Base-by-base conservation (phyloP, 2,329 filamentous ascomycete species). In the Apiospora aurea region DNA sequence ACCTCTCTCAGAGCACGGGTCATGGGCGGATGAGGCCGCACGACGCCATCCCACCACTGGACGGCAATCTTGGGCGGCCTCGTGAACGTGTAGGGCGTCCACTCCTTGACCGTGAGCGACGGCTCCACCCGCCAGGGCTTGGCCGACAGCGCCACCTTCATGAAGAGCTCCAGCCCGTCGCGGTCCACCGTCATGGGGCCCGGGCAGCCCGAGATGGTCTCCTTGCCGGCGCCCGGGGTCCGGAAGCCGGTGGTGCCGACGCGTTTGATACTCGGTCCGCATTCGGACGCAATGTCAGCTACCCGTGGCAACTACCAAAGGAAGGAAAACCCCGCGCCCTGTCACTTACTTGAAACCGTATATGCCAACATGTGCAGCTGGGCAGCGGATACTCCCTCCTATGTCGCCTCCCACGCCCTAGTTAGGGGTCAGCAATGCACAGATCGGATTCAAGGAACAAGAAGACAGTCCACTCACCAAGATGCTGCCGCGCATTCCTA, bases 111-210 rank as follows among this genome's bases (percentile, higher is more conserved):
- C 1, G 76, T 78, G 0, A 83, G 73, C 0, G 79, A 76, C 1
- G 82, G 81, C 13, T 83, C 82, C 0, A 76, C 70, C 4, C 76
- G 74, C 82, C 82, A 83, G 0, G 81, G 81, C 73, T 80, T 76
- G 1, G 77, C 76, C 29, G 76, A 75, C 0, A 81, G 68, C 0
- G 77, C 77, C 0, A 76, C 77, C n/a, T 80, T 77, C 80, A 82
- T 82, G 70, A 83, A 80, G 0, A 83, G 70, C 51, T 83, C 81
- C 11, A 83, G 74, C 0, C 78, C 76, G 1, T 81, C 80, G 4
- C 82, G 80, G 43, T 81, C 79, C 7, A 81, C 77, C 0, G 79
- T 75, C 78, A 83, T 80, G 0, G 82, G 82, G 0, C 82, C 82
- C 1, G 78, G 75, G 2, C 78, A 80, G 1, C 77, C 79, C 0